Base-by-base conservation (phyloP, 352 stramenopile genomes). In the Globisporangium uncinulatum region DNA sequence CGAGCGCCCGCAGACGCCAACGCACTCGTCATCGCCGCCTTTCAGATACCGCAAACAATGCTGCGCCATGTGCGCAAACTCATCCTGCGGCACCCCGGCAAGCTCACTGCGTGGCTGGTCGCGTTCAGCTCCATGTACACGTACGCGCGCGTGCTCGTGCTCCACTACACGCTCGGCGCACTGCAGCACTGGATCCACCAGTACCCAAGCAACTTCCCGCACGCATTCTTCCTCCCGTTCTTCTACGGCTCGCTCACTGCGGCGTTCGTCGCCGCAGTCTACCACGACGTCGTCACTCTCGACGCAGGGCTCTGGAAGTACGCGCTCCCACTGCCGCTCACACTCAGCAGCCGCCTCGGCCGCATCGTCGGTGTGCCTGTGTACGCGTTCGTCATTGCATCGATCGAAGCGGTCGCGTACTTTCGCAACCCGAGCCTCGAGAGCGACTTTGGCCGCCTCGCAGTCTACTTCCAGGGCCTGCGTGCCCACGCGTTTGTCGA, bases 331-430 rank as follows among this genome's bases (percentile, higher is more conserved):
- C 59, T 87, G 47, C 81, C 81, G 10, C 65, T 92, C 51, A 87
- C 79, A 1, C 43, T 91, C 13, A 65, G 59, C 10, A 73, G 75
- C 3, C 70, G 83, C 14, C 66, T 75, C 52, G 71, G 58, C 47
- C 74, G 80, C 42, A 65, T 91, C 46, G 52, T 88, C 31, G 81
- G 81, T n/a, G 75, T 92, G 39, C 79, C 84, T 10, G 20, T 84
- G 15, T 89, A 86, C 44, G 79, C 78, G 15, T 76, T 84, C 32
- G 45, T 61, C 10, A 65, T 92, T 36, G 83, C 70, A 15, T 46
- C 82, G 9, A 61, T 72, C 10, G 80, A 89, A 37, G 77, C 78
- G 6, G 57, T 81, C 13, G 66, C 74, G 41, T 61, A 70, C 54
- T 83, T 75, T 21, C 69, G 51, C 19, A 79, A 86, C 37, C 71